Percentiles rank a stretch among this genome's conserved stretches.
Conservation (phyloP, 805 yeast species). For the Scheffersomyces lignosus region DNA sequence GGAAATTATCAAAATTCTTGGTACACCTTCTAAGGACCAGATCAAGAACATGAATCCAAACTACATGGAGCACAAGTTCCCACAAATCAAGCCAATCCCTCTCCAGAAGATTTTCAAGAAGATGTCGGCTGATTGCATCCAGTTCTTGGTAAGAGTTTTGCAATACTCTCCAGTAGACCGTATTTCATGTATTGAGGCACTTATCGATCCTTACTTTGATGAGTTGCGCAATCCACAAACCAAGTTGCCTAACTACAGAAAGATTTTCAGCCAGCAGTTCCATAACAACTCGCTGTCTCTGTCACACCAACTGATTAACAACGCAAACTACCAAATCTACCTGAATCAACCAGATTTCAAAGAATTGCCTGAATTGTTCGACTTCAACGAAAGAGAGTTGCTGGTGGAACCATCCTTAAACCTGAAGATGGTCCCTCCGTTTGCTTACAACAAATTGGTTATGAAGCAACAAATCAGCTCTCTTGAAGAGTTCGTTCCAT, state of each 20-base stretch:
- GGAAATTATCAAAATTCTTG: constrained; percentile 92
- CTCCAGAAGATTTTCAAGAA: constrained; percentile 64
- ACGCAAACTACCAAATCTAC: constrained; percentile 43
- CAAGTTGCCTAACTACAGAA: constrained; percentile 44
- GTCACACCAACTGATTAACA: constrained; percentile 18
- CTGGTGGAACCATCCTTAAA: constrained; percentile 44
- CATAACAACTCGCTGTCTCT: constrained; percentile 19
- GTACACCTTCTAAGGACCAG: constrained; percentile 92
- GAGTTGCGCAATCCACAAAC: constrained; percentile 44
- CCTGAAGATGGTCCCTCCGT: constrained; percentile 43
- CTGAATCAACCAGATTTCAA: constrained; percentile 40
- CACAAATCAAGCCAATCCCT: constrained; percentile 79
- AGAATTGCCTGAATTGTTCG: constrained; percentile 51
- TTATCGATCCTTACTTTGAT: constrained; percentile 55
- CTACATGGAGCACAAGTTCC: constrained; percentile 96
- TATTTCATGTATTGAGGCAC: constrained; percentile 55
- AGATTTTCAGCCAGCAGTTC: constrained; percentile 38
- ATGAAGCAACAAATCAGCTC: constrained; percentile 15
- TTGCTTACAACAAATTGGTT: constrained; percentile 27
- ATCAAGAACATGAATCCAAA: constrained; percentile 94
- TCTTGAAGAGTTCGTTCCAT: constrained; percentile 42
- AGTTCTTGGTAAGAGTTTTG: constrained; percentile 55
- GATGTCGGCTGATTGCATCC: constrained; percentile 52
- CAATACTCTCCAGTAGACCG: constrained; percentile 71
- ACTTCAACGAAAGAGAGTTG: constrained; percentile 53